Percentiles rank a stretch among this genome's conserved stretches.
These are phyloP conservation scores for Mrakiaceae sp. DNA, from an alignment of 1,284 basidiomycete species.

Conservation along the genomic window DNA sequence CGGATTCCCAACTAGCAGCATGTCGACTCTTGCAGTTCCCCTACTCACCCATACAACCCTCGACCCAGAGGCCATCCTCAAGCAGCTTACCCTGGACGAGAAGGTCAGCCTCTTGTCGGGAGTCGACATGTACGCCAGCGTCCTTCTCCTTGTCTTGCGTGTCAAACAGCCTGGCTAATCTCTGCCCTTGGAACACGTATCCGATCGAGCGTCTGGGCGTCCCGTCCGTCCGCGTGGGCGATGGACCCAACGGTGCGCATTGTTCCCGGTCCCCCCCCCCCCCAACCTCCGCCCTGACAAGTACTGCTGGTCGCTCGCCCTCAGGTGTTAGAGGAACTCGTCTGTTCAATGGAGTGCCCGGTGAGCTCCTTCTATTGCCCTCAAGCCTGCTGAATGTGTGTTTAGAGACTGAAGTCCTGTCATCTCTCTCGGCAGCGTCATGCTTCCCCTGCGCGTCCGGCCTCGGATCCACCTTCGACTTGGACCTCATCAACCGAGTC, in stretches of 20 bases:
- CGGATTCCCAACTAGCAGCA: neutral
- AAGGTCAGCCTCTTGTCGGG: constrained; percentile 56
- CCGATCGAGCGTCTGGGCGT: constrained; percentile 51
- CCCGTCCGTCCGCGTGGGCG: constrained; percentile 54
- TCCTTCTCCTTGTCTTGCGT: neutral
- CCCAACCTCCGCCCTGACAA: too few relatives aligned
- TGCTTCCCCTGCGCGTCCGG: constrained; percentile 47
- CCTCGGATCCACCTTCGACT: constrained; percentile 61
- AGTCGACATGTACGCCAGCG: constrained; percentile 44
- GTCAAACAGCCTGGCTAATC: too few relatives aligned
- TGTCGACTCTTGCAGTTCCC: neutral
- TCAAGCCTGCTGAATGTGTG: too few relatives aligned
- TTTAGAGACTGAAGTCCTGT: neutral
- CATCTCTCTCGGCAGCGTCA: constrained; percentile 1
- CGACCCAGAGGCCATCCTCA: neutral
- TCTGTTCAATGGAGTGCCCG: constrained; percentile 19
- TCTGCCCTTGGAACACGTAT: constrained; percentile 50
- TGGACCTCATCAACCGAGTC: constrained; percentile 49
- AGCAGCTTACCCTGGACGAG: neutral
- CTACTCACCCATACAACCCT: neutral
- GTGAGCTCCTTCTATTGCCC: too few relatives aligned
- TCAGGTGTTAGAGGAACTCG: constrained; percentile 1
- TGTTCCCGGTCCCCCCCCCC: too few relatives aligned
- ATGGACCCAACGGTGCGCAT: neutral
- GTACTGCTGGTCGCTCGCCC: neutral